Base-by-base conservation (phyloP, 2,329 filamentous ascomycete genomes). In the Bertia moriformis region DNA sequence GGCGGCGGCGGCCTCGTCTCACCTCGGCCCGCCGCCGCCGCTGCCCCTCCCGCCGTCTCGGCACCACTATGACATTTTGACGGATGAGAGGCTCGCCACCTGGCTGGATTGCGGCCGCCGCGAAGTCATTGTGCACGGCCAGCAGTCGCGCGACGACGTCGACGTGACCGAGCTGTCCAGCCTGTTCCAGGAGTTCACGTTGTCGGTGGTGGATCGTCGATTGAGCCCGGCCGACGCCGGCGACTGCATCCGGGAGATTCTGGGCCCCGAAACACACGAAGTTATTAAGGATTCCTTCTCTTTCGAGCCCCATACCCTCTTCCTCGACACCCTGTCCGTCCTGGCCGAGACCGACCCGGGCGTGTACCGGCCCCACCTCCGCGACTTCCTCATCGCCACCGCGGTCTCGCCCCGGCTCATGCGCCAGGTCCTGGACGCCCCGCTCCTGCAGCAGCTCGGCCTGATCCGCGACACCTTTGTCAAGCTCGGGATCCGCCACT, bases 381-480 rank as follows among this genome's bases (percentile, higher is more conserved):
- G 71, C 40, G 66, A 75, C 13, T 78, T 94, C 47, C 67, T 93
- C 39, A 61, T 78, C 38, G 71, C 82, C 2, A 86, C 84, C 4
- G 77, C 69, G 10, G 77, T 95, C 35, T 76, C 83, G 4, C 67
- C 80, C 0, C 61, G 69, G 13, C 63, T 83, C 17, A 80, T 94
- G 69, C 83, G 88, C 40, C 71, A 82, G 43, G 75, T 87, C 45
- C 71, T 98, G 14, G 91, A 96, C 47, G 75, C 77, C 4, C 68
- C 76, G 15, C 61, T 93, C 5, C 65, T 96, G 12, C 74, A 83
- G 49, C 71, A 80, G 19, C 63, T 95, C 13, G 82, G 83, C 10
- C 66, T 98, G 33, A 84, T 94, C 38, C 75, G 87, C 38, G 76
- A 81, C n/a, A 89, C 79, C 4, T 98, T 96, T 56, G 67, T 72